Evolutionary conservation across 2,329 filamentous ascomycete species (phyloP).

Genomic region (Colletotrichum sp.): DNA sequence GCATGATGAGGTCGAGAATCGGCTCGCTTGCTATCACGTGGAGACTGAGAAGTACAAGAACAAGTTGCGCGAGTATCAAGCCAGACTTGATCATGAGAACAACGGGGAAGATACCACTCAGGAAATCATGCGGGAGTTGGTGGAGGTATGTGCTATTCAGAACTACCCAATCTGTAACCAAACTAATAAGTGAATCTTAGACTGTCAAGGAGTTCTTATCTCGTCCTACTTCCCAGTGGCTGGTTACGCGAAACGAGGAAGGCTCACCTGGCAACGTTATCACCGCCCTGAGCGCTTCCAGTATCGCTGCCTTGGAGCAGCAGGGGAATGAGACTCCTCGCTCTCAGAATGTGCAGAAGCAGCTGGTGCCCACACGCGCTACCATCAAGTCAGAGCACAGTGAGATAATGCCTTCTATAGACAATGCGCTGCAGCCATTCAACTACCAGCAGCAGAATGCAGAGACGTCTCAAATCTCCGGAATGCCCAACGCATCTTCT

Average conservation of each 20-base stretch:
- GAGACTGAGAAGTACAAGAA: constrained; percentile 21
- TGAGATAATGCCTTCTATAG: background rate
- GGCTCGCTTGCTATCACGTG: constrained; percentile 19
- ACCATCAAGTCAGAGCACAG: background rate
- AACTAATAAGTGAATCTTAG: background rate
- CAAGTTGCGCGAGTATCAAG: constrained; percentile 11
- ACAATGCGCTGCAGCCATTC: constrained; percentile 11
- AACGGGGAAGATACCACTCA: constrained; percentile 16
- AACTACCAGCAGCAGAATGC: background rate
- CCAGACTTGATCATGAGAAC: constrained; percentile 10
- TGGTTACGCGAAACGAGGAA: background rate
- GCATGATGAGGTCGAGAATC: constrained; percentile 23
- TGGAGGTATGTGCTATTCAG: constrained; percentile 1
- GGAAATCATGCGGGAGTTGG: constrained; percentile 31
- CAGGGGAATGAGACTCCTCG: background rate
- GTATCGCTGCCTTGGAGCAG: constrained; percentile 16
- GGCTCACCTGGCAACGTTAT: background rate
- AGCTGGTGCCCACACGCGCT: background rate
- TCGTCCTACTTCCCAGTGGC: constrained; percentile 9
- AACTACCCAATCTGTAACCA: background rate
- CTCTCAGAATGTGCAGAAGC: background rate
- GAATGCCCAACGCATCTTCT: background rate
- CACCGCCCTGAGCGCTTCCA: constrained; percentile 1
- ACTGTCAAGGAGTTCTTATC: constrained; percentile 3
- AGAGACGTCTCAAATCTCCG: background rate